phyloP scores from a whole-genome alignment of 257 asterid species.

The Rubia yunnanensis region DNA sequence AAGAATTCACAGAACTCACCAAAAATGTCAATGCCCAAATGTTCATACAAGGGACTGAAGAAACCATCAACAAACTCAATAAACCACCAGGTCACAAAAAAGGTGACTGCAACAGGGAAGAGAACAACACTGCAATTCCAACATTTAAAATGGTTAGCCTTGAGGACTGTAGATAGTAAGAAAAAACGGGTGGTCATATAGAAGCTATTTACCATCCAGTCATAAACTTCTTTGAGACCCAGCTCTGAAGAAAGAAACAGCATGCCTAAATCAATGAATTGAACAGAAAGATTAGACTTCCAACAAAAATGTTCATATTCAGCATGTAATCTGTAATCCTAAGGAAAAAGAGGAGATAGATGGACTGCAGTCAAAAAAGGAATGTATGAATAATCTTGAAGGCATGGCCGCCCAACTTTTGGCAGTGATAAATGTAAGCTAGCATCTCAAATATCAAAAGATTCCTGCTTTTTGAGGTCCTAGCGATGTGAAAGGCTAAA shows the following conservation, averaged over 20 bases:
- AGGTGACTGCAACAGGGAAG: constrained; percentile 86
- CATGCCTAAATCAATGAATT: constrained; percentile 56
- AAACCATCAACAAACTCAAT: constrained; percentile 93
- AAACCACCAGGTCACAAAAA: constrained; percentile 92
- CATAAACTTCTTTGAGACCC: constrained; percentile 94
- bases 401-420: not conserved
- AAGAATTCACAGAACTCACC: constrained; percentile 34
- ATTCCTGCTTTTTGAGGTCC: too few species aligned
- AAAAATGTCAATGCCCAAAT: constrained; percentile 71
- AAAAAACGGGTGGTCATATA: constrained; percentile 9
- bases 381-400: not conserved
- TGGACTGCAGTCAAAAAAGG: not conserved
- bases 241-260: constrained; percentile 80
- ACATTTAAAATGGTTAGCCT: constrained; percentile 5
- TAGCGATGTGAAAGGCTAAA: too few species aligned
- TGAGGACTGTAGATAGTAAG: not conserved
- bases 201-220: constrained; percentile 71
- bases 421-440: not conserved
- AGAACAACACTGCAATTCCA: constrained; percentile 73
- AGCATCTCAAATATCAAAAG: not conserved
- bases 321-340: not conserved
- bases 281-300: constrained; percentile 11
- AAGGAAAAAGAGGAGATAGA: not conserved
- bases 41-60: constrained; percentile 88
- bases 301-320: not conserved